Base-by-base conservation (phyloP, 768 basidiomycete species). In the Suillus placidus region DNA sequence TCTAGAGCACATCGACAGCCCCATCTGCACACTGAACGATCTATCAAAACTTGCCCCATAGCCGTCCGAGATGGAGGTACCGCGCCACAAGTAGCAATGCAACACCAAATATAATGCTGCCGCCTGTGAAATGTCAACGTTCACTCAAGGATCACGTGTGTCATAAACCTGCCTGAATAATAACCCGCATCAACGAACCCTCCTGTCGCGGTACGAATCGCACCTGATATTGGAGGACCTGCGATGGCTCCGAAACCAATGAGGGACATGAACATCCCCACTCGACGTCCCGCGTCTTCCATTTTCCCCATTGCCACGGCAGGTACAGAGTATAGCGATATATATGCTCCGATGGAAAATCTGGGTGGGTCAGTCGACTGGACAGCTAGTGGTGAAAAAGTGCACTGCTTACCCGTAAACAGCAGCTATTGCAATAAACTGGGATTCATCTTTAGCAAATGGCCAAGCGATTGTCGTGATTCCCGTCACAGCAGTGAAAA, bases 221-320 rank as follows among this genome's bases (percentile, higher is more conserved):
- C 87, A 1, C 91, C 91, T 6, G 89, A 89, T 66, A 92, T 88
- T 0, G 91, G 91, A 2, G 90, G 88, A 0, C 91, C 91, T 0
- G 80, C 82, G 3, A 93, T 78, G 0, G 87, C 88, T 8, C 89
- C 89, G 12, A 91, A 47, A 0, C 90, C 82, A 26, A 86, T 65
- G 56, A 89, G 80, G 37, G 83, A 88, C 74, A 88, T 79, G 66
- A 84, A 85, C 81, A 91, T 86, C 8, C 91, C 91, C 0, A 84
- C 77, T 18, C 91, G 80, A 30, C 87, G 80, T 6, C 91, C 91
- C 0, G 90, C 82, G 63, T 92, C 90, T 13, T 77, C 77, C 2
- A 82, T 80, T 0, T 81, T 80, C 0, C 91, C 91, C 74, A 93
- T 81, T 9, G 83, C 79, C 70, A 90, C 84, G 43, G 85, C 80